Base-by-base conservation (phyloP, 2,329 filamentous ascomycete species). In the Penicillium sp. region DNA sequence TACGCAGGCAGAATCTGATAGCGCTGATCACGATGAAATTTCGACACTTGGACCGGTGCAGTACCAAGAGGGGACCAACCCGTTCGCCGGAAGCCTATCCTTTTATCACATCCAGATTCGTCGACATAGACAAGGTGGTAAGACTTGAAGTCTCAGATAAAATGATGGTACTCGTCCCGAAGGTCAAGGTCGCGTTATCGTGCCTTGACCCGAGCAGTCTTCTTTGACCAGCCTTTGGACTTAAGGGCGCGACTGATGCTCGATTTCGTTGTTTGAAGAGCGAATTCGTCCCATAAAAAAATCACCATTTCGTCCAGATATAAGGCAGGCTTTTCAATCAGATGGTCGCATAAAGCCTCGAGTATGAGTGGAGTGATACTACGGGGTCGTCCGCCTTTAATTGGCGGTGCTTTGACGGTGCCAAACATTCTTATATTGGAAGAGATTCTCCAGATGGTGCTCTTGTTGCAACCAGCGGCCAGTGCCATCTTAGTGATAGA, bases 81-180 rank as follows among this genome's bases (percentile, higher is more conserved):
- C 7, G 32, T 48, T 40, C 39, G 32, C 35, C 24, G 12, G 24
- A 43, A 35, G 21, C 39, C 45, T 6, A 61, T 45, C 17, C 59
- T 50, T 28, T 54, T 31, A 44, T 55, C 42, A 26, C 24, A 38
- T n/a, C 60, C 52, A 43, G 55, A 61, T 47, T 65, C 57, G 50
- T 68, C 60, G 21, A 63, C 28, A 29, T 49, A 49, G 3, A 49
- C 40, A n/a, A 43, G 39, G 32, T 48, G 32, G 31, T 48, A 43
- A 24, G 31, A 43, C 24, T 29, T 48, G n/a, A 32, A 48, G 28
- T 48, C 45, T 22, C 22, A 43, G 17, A 48, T 48, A 37, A 38
- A 35, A 22, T 43, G 45, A 37, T 17, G 24, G n/a, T 48, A 48
- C 8, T 48, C 31, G 22, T 48, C 17, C 13, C 31, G 31, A n/a